A percentile compares a stretch with the other conserved stretches of the same genome.
Evolutionary conservation across 805 yeast genomes (phyloP).

Genomic region (Jamesozyma gamospora): DNA sequence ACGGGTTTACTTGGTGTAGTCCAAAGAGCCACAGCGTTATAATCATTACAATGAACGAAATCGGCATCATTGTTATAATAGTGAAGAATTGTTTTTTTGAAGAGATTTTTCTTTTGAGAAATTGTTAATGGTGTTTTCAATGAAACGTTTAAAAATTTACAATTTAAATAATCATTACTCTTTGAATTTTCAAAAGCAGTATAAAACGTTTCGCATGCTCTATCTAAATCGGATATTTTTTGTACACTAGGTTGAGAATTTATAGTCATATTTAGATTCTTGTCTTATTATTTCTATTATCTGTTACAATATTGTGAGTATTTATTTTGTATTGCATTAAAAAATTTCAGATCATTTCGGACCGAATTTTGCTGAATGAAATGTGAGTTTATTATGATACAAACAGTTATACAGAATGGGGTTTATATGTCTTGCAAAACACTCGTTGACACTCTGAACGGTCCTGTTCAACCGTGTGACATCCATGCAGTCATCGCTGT

Average conservation of each 20-base stretch:
- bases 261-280: no score
- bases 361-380: no score
- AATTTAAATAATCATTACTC: conserved; percentile 23
- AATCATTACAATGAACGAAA: conserved; percentile 24
- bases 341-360: no score
- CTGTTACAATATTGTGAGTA: not conserved
- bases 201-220: conserved; percentile 20
- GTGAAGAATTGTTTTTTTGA: conserved; percentile 16
- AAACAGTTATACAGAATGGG: no score
- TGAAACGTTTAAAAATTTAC: conserved; percentile 24
- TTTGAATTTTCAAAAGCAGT: conserved; percentile 23
- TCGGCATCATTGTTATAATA: conserved; percentile 28
- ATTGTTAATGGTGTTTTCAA: conserved; percentile 15
- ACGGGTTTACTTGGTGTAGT: conserved; percentile 20
- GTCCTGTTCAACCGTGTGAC: no score
- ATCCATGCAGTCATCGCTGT: no score
- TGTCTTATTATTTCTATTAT: not conserved
- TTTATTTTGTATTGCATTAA: no score
- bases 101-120: conserved; percentile 19
- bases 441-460: no score
- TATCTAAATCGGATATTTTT: conserved; percentile 13
- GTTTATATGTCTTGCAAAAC: no score
- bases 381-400: no score
- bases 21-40: conserved; percentile 28
- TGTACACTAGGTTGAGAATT: conserved; percentile 4